A percentile compares a stretch with the other conserved stretches of the same genome.
Conservation (phyloP, 345 rosid genomes). For the Eucalyptus coolabah region DNA sequence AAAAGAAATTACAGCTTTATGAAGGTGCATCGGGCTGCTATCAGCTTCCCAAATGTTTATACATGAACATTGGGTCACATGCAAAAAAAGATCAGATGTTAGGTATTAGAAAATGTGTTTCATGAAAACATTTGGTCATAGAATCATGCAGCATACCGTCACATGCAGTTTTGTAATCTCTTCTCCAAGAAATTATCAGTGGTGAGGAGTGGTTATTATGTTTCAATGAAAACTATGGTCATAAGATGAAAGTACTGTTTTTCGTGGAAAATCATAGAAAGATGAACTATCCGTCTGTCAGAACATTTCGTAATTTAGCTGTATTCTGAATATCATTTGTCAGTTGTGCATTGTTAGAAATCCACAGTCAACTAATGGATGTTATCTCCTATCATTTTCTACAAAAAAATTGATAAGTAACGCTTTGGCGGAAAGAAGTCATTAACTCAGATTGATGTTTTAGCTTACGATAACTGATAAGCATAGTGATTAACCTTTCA, state of each 20-base stretch:
- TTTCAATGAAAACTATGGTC: not conserved
- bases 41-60: not conserved
- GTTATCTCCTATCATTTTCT: not conserved
- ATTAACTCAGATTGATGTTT: not conserved
- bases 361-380: not conserved
- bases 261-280: not conserved
- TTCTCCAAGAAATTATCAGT: not conserved
- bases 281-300: not conserved
- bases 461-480: not conserved
- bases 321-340: not conserved
- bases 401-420: not conserved
- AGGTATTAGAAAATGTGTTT: not conserved
- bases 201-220: not conserved
- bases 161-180: not conserved
- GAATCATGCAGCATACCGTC: not conserved
- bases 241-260: not conserved
- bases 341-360: not conserved
- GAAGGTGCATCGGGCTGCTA: not conserved
- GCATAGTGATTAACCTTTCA: not conserved
- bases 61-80: not conserved
- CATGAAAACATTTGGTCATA: not conserved
- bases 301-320: not conserved
- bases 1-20: not conserved
- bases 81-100: not conserved
- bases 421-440: not conserved